phyloP scores from a whole-genome alignment of 805 yeast genomes.

The Barnettozyma sp. region DNA sequence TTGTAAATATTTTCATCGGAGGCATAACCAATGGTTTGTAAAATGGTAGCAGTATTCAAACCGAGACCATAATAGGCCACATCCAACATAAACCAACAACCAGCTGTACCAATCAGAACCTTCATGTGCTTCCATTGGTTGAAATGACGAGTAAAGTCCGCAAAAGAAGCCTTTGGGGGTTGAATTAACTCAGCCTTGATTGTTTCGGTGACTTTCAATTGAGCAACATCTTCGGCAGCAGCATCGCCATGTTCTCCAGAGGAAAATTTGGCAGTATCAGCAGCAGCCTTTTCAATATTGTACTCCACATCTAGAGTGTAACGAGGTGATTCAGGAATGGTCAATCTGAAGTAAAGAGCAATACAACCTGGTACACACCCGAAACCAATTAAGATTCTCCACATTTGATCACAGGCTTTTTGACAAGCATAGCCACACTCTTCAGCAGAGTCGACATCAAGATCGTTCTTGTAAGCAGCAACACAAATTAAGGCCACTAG shows the following conservation, averaged over 20 bases:
- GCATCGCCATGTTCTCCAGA: conserved; percentile 49
- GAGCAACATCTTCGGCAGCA: conserved; percentile 35
- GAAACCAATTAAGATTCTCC: conserved; percentile 87
- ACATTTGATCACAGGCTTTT: conserved; percentile 84
- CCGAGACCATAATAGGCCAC: conserved; percentile 87
- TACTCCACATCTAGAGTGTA: conserved; percentile 71
- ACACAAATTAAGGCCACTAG: conserved; percentile 71
- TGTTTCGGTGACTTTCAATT: conserved; percentile 41
- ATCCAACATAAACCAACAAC: conserved; percentile 86
- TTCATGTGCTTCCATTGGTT: conserved; percentile 80
- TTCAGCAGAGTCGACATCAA: conserved; percentile 48
- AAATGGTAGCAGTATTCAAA: conserved; percentile 72
- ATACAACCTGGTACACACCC: conserved; percentile 85
- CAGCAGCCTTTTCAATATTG: conserved; percentile 49
- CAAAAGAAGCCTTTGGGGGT: conserved; percentile 78
- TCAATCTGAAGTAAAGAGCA: conserved; percentile 86
- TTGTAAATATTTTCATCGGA: conserved; percentile 62
- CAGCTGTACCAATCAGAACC: conserved; percentile 82
- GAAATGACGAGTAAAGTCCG: conserved; percentile 68
- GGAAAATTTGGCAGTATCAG: conserved; percentile 45
- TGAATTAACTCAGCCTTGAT: conserved; percentile 44
- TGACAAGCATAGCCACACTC: conserved; percentile 63
- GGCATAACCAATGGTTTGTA: conserved; percentile 81
- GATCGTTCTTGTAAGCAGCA: conserved; percentile 64
- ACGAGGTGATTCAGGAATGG: conserved; percentile 94